Evolutionary conservation across 2,329 filamentous ascomycete species (phyloP), one percentile per base, ranked within the genome.

Genomic region (Nigrospora sphaerica): DNA sequence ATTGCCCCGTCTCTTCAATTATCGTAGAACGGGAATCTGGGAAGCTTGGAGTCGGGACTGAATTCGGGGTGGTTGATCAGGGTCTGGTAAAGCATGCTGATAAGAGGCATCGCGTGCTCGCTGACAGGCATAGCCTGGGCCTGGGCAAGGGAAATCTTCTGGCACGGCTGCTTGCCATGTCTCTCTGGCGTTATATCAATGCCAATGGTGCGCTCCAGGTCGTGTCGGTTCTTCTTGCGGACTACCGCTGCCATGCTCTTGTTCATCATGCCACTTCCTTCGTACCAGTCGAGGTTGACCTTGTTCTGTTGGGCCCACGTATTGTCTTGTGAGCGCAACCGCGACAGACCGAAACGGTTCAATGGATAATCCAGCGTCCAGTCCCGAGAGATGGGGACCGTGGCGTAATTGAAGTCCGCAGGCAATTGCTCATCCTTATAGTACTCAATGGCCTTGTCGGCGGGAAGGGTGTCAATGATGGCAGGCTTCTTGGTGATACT

Each of bases 41-140:
- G 55, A 23, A 57, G 50, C 4, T 47, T 48, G 12, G 47, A 38
- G 19, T 44, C 37, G 1, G 40, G 40, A 9, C 46, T 48, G 33
- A 58, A 43, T 12, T 50, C 52, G 1, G 54, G 52, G 12, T 47
- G 47, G 42, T 49, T 51, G n/a, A 45, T 46, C n/a, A 62, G 32
- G 16, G 54, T 51, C 44, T 57, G 56, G 18, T 69, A 64, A 3
- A 62, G 59, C 64, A 74, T 66, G 42, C 63, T 67, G 11, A 78
- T 45, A 12, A 77, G 59, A 2, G 71, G 69, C 12, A 60, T 56
- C 12, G 64, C 61, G 44, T 73, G 67, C 42, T 73, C 66, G 2
- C 60, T 51, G 3, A 60, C 58, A 5, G 67, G 57, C 50, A 67
- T 67, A 7, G 46, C 46, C 48, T 66, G 68, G 31, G 66, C 68